Evolutionary conservation across 306 rosid species (phyloP).

Genomic region (Prunus davidiana): DNA sequence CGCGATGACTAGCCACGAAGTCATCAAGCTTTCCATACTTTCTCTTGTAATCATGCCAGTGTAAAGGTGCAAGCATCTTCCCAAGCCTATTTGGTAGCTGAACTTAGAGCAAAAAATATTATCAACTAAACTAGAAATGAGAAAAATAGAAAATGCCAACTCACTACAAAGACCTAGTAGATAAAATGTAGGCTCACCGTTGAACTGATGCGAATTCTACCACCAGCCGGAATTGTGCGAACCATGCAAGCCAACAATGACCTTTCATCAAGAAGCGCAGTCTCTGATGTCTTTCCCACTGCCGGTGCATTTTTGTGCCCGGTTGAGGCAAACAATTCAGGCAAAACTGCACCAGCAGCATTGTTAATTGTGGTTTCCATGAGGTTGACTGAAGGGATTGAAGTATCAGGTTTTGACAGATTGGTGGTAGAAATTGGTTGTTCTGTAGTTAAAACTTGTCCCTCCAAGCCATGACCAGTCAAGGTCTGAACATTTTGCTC

Average conservation of each 20-base stretch:
- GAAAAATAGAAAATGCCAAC: conserved; percentile 3
- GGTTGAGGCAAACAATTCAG: conserved; percentile 54
- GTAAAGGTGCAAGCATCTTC: conserved; percentile 98
- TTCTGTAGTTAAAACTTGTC: conserved; percentile 45
- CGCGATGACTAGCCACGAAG: conserved; percentile 77
- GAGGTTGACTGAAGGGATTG: conserved; percentile 42
- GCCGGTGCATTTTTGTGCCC: conserved; percentile 36
- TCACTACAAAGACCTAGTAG: conserved; percentile 6
- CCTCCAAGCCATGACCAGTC: conserved; percentile 45
- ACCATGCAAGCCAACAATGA: conserved; percentile 79
- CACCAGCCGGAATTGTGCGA: conserved; percentile 97
- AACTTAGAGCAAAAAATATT: conserved; percentile 13
- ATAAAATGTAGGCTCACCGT: conserved; percentile 47
- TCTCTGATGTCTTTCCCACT: conserved; percentile 47
- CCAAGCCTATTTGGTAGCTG: conserved; percentile 95
- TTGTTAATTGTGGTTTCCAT: conserved; percentile 38
- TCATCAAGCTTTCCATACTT: conserved; percentile 92
- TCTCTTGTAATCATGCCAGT: conserved; percentile 92
- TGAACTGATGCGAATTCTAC: conserved; percentile 77
- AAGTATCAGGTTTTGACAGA: conserved; percentile 35
- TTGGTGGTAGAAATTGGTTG: conserved; percentile 50
- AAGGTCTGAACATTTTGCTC: conserved; percentile 44
- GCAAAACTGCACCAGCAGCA: conserved; percentile 42
- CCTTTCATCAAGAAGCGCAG: conserved; percentile 75
- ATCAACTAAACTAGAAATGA: neutral